Evolutionary conservation across 495 filamentous ascomycete species (phyloP), one percentile per base, ranked within the genome.

Genomic region (Hypoxylon cercidicola): DNA sequence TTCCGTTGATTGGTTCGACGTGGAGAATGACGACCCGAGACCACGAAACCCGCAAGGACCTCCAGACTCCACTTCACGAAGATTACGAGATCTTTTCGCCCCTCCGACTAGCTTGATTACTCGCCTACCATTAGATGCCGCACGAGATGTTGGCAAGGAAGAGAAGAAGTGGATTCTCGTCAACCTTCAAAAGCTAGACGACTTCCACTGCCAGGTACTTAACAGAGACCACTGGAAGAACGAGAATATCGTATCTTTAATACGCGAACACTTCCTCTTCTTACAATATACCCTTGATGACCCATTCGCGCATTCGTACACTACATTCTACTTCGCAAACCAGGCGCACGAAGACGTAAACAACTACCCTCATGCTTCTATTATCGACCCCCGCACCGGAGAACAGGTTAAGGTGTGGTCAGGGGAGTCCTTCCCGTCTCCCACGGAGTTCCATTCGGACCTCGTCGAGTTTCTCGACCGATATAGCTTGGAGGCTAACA

Each of bases 331-430:
- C 78, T 93, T 99, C 74, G 86, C 88, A 43, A 83, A 79, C 43
- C 86, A 84, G 53, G 82, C 89, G 11, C 86, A 86, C 71, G 84
- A 88, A 60, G 90, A 94, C 72, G 90, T 89, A 16, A 78, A 77
- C 55, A 84, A 84, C 41, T 99, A 96, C 74, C 95, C 95, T 5
- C 93, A 97, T 67, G 96, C 97, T 56, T 91, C 93, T 12, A 96
- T 99, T 69, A 86, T 99, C 51, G 95, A 99, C 71, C 95, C 95
- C 1, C 86, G 95, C 37, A 99, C 95, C 6, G 95, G 95, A 39
- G 95, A 98, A 76, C 94, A 97, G 75, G 92, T 98, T 60, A 98
- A 99, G 77, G 87, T 94, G 1, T 97, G 93, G 93, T 93, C 91
- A 4, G 93, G 93, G 2, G 81, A 82, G 13, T 93, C 95, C 15